Percentiles rank a stretch among this genome's conserved stretches.
Evolutionary conservation across 2,329 filamentous ascomycete genomes (phyloP).

Genomic region (Pseudogymnoascus verrucosus): DNA sequence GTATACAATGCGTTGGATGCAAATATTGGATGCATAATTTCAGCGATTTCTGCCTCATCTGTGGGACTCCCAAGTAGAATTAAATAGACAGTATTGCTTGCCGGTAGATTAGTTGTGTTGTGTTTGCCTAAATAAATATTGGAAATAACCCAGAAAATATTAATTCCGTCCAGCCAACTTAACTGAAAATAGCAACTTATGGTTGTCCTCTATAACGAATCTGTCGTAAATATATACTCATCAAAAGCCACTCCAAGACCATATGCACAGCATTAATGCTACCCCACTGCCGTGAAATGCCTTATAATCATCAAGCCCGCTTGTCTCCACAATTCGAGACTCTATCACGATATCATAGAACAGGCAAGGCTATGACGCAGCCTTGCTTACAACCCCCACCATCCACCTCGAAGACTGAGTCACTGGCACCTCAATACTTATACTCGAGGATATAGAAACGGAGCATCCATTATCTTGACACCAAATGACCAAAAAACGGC

Average conservation of each 20-base stretch:
- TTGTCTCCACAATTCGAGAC: slow-evolving; percentile 1
- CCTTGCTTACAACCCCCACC: slow-evolving; percentile 8
- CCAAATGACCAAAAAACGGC: slow-evolving; percentile 57
- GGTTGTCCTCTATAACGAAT: background rate
- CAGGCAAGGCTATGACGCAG: slow-evolving; percentile 1
- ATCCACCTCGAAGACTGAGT: background rate
- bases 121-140: background rate
- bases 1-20: background rate
- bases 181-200: background rate
- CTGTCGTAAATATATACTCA: background rate
- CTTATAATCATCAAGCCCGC: background rate
- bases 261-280: background rate
- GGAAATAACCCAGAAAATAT: background rate
- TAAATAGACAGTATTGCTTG: background rate
- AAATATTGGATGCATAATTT: background rate
- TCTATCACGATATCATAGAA: slow-evolving; percentile 6
- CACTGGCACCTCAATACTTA: background rate
- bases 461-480: background rate
- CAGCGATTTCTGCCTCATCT: background rate
- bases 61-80: background rate
- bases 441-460: background rate
- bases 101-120: background rate
- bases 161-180: background rate
- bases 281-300: background rate
- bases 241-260: background rate